Evolutionary conservation across 2,329 filamentous ascomycete species (phyloP).

Genomic region (Ophiocordyceps sinensis): DNA sequence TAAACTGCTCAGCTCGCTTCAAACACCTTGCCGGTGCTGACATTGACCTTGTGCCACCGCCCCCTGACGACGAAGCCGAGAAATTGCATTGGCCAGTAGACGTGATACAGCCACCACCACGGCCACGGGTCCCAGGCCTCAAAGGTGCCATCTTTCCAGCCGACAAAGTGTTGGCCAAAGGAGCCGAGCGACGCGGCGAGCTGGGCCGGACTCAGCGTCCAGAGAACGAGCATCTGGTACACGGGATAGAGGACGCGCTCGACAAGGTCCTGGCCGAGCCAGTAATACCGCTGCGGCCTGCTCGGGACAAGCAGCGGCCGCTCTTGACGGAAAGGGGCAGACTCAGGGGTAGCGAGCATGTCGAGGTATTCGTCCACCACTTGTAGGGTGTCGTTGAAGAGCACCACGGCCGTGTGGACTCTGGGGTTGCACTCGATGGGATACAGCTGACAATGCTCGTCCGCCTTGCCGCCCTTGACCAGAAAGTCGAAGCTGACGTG

Average conservation of each 20-base stretch:
- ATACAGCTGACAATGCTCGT: too few species aligned
- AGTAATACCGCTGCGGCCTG: conserved; percentile 30
- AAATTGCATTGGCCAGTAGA: conserved; percentile 42
- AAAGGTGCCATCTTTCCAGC: conserved; percentile 42
- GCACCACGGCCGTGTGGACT: conserved; percentile 50
- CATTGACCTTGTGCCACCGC: conserved; percentile 51
- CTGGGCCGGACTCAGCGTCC: conserved; percentile 11
- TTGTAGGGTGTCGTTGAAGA: conserved; percentile 36
- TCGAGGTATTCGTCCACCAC: conserved; percentile 39
- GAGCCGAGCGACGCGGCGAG: conserved; percentile 9
- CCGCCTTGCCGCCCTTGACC: conserved; percentile 27
- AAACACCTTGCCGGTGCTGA: conserved; percentile 39
- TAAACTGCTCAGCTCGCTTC: conserved; percentile 1
- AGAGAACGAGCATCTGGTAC: background rate
- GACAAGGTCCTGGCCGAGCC: conserved; percentile 53
- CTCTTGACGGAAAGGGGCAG: background rate
- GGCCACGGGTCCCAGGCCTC: conserved; percentile 40
- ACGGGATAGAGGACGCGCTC: conserved; percentile 20
- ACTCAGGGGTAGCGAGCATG: conserved; percentile 16
- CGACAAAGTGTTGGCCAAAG: conserved; percentile 22
- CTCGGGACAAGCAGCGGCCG: conserved; percentile 8
- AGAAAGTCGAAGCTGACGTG: conserved; percentile 63
- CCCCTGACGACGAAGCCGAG: conserved; percentile 25
- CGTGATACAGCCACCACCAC: conserved; percentile 40
- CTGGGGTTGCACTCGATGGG: conserved; percentile 61